phyloP scores from a whole-genome alignment of 2,329 filamentous ascomycete species.

The Huntiella savannae region DNA sequence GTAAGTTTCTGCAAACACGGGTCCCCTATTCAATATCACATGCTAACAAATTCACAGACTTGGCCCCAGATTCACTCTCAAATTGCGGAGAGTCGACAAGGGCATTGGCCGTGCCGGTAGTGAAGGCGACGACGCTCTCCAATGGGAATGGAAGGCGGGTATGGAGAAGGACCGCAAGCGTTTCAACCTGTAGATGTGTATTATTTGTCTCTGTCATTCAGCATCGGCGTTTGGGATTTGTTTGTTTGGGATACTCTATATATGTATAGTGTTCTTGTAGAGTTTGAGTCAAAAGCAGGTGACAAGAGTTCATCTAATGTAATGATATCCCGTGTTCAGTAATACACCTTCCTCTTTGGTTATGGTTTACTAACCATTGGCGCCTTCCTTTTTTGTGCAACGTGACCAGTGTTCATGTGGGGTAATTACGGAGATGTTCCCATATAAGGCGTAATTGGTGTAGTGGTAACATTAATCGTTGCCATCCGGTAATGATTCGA shows the following conservation, averaged over 20 bases:
- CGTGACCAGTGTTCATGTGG: too few species aligned
- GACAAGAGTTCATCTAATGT: too few species aligned
- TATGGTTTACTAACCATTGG: too few species aligned
- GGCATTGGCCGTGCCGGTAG: slow-evolving; percentile 55
- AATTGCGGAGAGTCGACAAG: slow-evolving; percentile 78
- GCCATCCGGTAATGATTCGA: too few species aligned
- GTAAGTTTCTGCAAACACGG: slow-evolving; percentile 12
- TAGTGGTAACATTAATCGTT: too few species aligned
- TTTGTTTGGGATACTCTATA: neutral
- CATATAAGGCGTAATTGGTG: too few species aligned
- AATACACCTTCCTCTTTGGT: too few species aligned
- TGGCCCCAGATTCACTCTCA: slow-evolving; percentile 54
- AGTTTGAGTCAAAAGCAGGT: too few species aligned
- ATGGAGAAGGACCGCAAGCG: slow-evolving; percentile 76
- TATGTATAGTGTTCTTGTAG: too few species aligned
- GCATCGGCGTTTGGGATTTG: slow-evolving; percentile 6
- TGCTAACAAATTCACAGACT: slow-evolving; percentile 19
- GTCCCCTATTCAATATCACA: neutral
- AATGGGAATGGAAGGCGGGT: slow-evolving; percentile 92
- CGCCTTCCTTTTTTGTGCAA: too few species aligned
- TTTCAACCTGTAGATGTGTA: slow-evolving; percentile 55
- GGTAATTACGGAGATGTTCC: too few species aligned
- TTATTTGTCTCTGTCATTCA: slow-evolving; percentile 4
- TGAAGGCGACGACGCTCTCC: slow-evolving; percentile 53
- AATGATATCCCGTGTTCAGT: too few species aligned